Conservation (phyloP, 176 grass and related monocot species). For the Carex pumila region DNA sequence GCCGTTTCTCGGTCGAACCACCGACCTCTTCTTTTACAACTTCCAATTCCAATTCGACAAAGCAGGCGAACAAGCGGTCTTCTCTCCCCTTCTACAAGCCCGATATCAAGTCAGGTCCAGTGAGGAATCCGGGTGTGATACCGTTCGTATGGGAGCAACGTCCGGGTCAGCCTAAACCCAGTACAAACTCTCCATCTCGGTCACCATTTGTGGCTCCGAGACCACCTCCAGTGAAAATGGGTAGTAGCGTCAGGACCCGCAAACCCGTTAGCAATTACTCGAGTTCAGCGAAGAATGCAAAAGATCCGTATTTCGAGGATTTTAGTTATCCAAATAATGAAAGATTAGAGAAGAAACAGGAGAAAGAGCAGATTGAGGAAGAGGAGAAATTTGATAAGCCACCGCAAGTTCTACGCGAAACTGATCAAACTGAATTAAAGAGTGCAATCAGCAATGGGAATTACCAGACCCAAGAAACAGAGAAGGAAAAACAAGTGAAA, state of each 20-base stretch:
- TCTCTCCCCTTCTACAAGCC: slow-evolving; percentile 38
- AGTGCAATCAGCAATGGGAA: neutral
- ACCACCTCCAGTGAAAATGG: slow-evolving; percentile 17
- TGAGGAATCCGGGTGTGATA: slow-evolving; percentile 59
- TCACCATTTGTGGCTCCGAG: neutral
- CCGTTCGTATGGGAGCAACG: slow-evolving; percentile 86
- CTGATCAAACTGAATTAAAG: neutral
- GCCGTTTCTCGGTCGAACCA: slow-evolving; percentile 33
- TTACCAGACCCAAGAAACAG: neutral
- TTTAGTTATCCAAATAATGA: neutral
- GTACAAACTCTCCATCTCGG: slow-evolving; percentile 17
- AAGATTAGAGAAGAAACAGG: neutral
- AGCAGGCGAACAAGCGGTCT: slow-evolving; percentile 1
- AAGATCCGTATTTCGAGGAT: neutral
- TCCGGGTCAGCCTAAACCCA: slow-evolving; percentile 75
- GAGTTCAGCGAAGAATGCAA: neutral
- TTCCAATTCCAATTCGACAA: neutral
- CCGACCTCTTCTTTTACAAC: slow-evolving; percentile 17
- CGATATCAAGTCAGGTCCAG: slow-evolving; percentile 60
- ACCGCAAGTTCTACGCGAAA: neutral
- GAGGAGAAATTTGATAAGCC: slow-evolving; percentile 8
- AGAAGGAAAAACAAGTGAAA: neutral
- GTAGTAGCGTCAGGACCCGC: slow-evolving; percentile 8
- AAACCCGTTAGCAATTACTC: neutral
- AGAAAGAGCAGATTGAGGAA: neutral